Percentiles rank a stretch among this genome's conserved stretches.
phyloP scores from a whole-genome alignment of 495 filamentous ascomycete species.

The Lepraria neglecta region DNA sequence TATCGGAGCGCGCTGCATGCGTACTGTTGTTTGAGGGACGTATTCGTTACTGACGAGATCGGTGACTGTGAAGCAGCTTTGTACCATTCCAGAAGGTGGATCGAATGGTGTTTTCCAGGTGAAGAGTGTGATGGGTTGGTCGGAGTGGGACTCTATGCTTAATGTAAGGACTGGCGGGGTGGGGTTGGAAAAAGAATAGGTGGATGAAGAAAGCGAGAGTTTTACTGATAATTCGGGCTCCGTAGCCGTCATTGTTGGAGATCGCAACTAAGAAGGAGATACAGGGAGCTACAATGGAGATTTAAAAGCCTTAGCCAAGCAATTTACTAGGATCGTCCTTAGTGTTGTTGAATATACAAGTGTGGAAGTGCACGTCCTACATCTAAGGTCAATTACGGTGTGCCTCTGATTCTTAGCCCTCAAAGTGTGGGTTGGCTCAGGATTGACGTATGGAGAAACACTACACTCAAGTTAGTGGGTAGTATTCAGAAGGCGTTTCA shows the following conservation, averaged over 20 bases:
- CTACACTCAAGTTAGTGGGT: no score
- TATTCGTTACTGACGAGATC: conserved; percentile 9
- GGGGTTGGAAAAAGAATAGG: conserved; percentile 19
- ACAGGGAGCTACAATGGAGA: neutral
- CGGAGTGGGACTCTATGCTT: conserved; percentile 12
- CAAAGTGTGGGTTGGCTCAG: no score
- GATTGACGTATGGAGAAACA: no score
- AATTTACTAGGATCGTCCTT: neutral
- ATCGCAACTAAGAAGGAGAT: neutral
- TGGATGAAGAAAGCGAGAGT: conserved; percentile 16
- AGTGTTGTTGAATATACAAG: neutral
- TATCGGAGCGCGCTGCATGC: conserved; percentile 14
- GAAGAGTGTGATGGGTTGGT: conserved; percentile 17
- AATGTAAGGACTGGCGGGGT: conserved; percentile 14
- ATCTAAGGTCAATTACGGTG: neutral
- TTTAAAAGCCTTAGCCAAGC: neutral
- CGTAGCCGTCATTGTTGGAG: neutral
- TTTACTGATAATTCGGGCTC: conserved; percentile 13
- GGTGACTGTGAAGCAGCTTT: conserved; percentile 17
- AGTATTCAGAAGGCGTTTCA: no score
- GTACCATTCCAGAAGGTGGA: conserved; percentile 8
- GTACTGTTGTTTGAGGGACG: conserved; percentile 7
- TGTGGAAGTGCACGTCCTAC: neutral
- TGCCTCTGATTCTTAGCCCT: no score
- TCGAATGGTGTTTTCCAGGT: conserved; percentile 19